These are phyloP conservation scores for Microdochium paspali DNA, from an alignment of 2,329 filamentous ascomycete species.

Conservation along the genomic window DNA sequence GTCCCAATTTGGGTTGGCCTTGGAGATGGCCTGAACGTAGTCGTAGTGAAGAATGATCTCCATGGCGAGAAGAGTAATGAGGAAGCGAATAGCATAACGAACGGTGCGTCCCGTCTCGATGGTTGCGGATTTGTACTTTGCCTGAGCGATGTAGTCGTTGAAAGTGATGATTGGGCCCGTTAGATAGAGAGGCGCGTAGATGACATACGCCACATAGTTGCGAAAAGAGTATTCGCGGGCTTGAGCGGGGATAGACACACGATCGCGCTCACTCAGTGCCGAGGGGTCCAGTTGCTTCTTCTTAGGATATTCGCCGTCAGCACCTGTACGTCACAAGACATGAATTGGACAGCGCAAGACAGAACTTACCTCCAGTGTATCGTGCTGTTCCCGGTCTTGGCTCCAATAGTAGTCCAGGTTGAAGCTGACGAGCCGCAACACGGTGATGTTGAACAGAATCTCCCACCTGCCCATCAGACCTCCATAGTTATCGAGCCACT, in stretches of 20 bases:
- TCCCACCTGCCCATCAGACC: constrained; percentile 90
- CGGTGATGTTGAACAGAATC: constrained; percentile 94
- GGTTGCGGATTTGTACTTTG: constrained; percentile 61
- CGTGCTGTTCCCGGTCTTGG: constrained; percentile 51
- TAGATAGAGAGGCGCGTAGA: constrained; percentile 91
- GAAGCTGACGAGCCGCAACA: constrained; percentile 88
- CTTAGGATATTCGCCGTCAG: constrained; percentile 53
- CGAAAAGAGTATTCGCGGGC: constrained; percentile 65
- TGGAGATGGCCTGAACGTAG: constrained; percentile 88
- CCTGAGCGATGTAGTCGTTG: constrained; percentile 93
- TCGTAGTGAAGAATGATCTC: constrained; percentile 86
- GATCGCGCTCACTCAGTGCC: constrained; percentile 79
- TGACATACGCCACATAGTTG: constrained; percentile 80
- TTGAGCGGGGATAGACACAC: constrained; percentile 67
- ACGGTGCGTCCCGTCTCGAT: constrained; percentile 62
- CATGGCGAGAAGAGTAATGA: constrained; percentile 75
- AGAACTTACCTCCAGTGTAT: constrained; percentile 67
- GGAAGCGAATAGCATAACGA: constrained; percentile 76
- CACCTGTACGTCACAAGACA: constrained; percentile 26
- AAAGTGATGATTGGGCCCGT: constrained; percentile 92
- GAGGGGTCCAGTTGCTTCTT: constrained; percentile 94
- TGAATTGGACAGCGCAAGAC: background rate
- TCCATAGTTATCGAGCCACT: constrained; percentile 67
- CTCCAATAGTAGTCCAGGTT: constrained; percentile 98
- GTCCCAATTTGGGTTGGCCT: constrained; percentile 69